A percentile compares a stretch with the other conserved stretches of the same genome.
phyloP scores from a whole-genome alignment of 768 basidiomycete species.

The Leccinellum luteum region DNA sequence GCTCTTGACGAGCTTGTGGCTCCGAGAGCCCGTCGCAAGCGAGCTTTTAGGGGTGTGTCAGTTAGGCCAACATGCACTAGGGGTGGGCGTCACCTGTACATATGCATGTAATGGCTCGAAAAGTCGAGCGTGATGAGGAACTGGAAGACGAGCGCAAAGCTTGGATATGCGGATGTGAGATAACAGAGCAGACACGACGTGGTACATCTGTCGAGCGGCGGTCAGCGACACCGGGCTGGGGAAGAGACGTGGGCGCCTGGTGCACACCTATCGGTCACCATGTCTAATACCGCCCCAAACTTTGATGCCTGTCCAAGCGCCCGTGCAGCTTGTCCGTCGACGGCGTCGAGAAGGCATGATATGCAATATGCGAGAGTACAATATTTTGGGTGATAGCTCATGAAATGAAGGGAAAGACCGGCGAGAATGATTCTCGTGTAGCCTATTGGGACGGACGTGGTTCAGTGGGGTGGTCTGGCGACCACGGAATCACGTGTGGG shows the following conservation, averaged over 20 bases:
- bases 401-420: conserved; percentile 82
- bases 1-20: conserved; percentile 90
- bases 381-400: conserved; percentile 93
- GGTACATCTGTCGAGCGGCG: conserved; percentile 69
- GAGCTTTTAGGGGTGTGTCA: conserved; percentile 53
- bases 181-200: conserved; percentile 94
- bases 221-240: not conserved
- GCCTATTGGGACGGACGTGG: conserved; percentile 43
- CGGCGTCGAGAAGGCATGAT: conserved; percentile 91
- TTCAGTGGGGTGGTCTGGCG: not conserved
- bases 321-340: conserved; percentile 91
- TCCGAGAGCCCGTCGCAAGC: conserved; percentile 87
- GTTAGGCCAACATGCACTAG: not conserved
- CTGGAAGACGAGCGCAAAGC: conserved; percentile 84
- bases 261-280: conserved; percentile 95
- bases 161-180: conserved; percentile 85
- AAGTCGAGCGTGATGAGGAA: conserved; percentile 97
- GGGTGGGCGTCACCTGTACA: conserved; percentile 76
- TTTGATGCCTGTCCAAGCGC: conserved; percentile 88
- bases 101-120: conserved; percentile 98
- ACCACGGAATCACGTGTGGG: not conserved
- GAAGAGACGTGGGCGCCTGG: not conserved
- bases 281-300: conserved; percentile 97
- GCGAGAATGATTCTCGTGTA: conserved; percentile 91
- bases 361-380: conserved; percentile 87